Conservation (phyloP, 345 rosid species). For the Brassica incana region DNA sequence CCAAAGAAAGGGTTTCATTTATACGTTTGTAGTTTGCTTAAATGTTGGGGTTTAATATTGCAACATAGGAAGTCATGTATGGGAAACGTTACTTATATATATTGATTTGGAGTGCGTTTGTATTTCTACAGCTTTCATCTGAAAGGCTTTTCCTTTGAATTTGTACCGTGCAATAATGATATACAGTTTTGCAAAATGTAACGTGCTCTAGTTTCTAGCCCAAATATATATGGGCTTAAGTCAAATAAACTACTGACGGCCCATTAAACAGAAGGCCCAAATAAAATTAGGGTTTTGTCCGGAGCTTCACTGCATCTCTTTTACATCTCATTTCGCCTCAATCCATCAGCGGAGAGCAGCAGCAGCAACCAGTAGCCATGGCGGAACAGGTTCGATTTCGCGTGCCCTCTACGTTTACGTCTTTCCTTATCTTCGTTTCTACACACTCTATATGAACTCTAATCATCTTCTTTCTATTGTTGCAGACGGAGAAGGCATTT, state of each 20-base stretch:
- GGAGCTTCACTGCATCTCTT: conserved; percentile 7
- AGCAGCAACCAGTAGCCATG: conserved; percentile 37
- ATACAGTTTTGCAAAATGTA: background rate
- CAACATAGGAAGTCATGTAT: conserved; percentile 5
- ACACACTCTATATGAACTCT: background rate
- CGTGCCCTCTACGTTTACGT: background rate
- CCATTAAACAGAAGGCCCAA: conserved; percentile 27
- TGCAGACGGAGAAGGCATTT: conserved; percentile 82
- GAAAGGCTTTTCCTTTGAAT: background rate
- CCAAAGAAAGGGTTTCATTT: background rate
- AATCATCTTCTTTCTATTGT: background rate
- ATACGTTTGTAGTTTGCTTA: conserved; percentile 22
- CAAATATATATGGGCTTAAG: background rate
- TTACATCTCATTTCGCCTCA: background rate
- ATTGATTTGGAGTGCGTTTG: conserved; percentile 16
- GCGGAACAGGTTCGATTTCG: conserved; percentile 35
- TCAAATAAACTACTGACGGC: background rate
- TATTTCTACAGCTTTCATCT: background rate
- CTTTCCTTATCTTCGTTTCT: background rate
- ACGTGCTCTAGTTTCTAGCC: background rate
- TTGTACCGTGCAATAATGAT: background rate
- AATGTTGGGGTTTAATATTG: conserved; percentile 3
- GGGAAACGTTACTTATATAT: background rate
- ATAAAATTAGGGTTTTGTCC: conserved; percentile 31
- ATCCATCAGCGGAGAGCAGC: conserved; percentile 14